phyloP scores from a whole-genome alignment of 441 rosid species.

The Geranium incanum region DNA sequence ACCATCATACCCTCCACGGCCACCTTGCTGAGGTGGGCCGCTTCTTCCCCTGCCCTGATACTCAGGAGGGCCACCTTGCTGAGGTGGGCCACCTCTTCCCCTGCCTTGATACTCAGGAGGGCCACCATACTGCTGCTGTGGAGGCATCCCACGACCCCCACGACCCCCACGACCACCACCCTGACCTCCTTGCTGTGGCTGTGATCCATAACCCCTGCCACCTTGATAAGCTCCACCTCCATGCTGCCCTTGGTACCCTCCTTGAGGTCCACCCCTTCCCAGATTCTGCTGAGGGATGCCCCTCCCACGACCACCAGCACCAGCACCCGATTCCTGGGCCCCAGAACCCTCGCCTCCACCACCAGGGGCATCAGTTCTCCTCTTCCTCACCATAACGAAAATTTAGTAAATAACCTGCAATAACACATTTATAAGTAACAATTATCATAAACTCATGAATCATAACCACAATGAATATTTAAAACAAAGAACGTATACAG shows the following conservation, averaged over 20 bases:
- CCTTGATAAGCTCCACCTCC: constrained; percentile 3
- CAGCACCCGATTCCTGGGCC: constrained; percentile 34
- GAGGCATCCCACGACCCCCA: constrained; percentile 51
- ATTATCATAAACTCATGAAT: background rate
- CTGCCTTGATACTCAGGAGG: constrained; percentile 20
- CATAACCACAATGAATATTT: background rate
- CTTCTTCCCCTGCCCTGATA: constrained; percentile 48
- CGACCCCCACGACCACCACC: constrained; percentile 58
- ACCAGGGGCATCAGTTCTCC: constrained; percentile 43
- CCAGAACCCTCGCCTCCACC: constrained; percentile 52
- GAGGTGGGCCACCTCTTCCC: constrained; percentile 65
- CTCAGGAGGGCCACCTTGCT: constrained; percentile 21
- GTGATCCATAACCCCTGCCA: constrained; percentile 41
- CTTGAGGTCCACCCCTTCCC: constrained; percentile 27
- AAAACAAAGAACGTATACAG: background rate
- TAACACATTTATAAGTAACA: background rate
- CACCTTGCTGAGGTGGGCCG: constrained; percentile 56
- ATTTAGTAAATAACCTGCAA: constrained; percentile 12
- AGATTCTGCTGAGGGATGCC: constrained; percentile 27
- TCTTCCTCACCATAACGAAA: constrained; percentile 69
- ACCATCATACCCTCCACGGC: constrained; percentile 52
- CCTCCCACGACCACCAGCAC: constrained; percentile 39
- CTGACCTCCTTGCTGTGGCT: constrained; percentile 47
- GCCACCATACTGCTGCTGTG: background rate
- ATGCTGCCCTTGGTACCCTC: constrained; percentile 35